Evolutionary conservation across 148 eudicot species (phyloP), one percentile per base, ranked within the genome.

Genomic region (Arbutus unedo): DNA sequence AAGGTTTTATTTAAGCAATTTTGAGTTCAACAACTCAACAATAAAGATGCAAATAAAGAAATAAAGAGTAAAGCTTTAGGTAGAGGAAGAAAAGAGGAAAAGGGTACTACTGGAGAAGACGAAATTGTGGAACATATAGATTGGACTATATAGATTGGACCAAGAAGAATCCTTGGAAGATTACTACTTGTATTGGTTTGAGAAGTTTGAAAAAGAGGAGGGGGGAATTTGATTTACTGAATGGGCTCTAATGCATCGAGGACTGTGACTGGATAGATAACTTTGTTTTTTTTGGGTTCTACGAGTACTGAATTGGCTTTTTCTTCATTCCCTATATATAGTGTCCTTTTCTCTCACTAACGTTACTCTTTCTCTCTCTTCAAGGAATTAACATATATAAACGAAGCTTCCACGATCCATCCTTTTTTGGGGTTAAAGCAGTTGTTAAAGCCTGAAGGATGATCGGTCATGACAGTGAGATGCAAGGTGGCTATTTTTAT

Each of bases 351-450:
- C 45, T 68, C 45, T 68, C 19, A n/a, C 72, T 67, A 68, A 64
- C 2, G 38, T 23, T 8, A 56, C 72, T 67, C 21, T 70, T 44
- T 71, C 75, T 44, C 50, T 71, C 75, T 6, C 50, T 71, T 43
- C 75, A 71, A 71, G 50, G n/a, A 71, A 16, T 71, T 43, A 71
- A 71, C 44, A 14, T 3, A 70, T 14, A 71, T 44, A 71, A 5
- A 43, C 16, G 75, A 71, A 71, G 75, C 50, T 71, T 71, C 75
- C 75, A 43, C n/a, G 11, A 71, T 71, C 75, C 23, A 44, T 44
- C 75, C 74, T 43, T 71, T 44, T 62, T 71, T 2, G n/a, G n/a
- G n/a, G n/a, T n/a, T n/a, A n/a, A n/a, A n/a, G n/a, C n/a, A n/a
- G n/a, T n/a, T n/a, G n/a, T 71, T 44, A 14, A 71, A 71, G n/a